Percentiles rank a stretch among this genome's conserved stretches.
These are phyloP conservation scores for Talaromyces proteolyticus DNA, from an alignment of 495 filamentous ascomycete genomes.

Conservation along the genomic window DNA sequence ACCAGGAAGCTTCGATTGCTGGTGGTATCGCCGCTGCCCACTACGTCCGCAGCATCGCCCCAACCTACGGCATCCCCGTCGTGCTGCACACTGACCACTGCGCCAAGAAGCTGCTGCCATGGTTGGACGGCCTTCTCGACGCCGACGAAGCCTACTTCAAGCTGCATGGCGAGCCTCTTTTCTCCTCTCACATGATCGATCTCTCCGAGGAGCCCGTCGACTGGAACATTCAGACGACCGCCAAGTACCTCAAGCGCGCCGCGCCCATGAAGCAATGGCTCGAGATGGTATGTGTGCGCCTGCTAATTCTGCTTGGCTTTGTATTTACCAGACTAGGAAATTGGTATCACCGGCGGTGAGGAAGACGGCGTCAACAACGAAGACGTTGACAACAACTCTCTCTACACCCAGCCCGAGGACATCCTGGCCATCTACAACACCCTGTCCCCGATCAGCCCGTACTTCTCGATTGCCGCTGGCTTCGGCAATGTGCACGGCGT, in stretches of 20 bases:
- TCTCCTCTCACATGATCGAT: constrained; percentile 97
- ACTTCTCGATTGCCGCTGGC: constrained; percentile 96
- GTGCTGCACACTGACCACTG: constrained; percentile 92
- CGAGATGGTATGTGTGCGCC: constrained; percentile 70
- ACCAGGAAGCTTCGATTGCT: constrained; percentile 82
- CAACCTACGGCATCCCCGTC: constrained; percentile 84
- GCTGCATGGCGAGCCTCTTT: constrained; percentile 84
- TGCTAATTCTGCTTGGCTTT: neutral
- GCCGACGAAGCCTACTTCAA: constrained; percentile 92
- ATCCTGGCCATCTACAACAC: constrained; percentile 84
- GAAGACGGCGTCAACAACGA: constrained; percentile 61
- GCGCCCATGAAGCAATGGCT: constrained; percentile 97
- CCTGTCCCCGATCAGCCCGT: constrained; percentile 73
- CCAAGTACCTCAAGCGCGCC: constrained; percentile 82
- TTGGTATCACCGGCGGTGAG: constrained; percentile 83
- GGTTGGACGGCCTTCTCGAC: constrained; percentile 94
- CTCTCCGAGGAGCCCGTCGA: constrained; percentile 82
- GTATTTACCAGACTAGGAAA: constrained; percentile 51
- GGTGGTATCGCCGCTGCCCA: constrained; percentile 85
- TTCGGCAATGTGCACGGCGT: constrained; percentile 99
- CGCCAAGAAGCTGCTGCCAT: constrained; percentile 89
- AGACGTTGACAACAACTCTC: constrained; percentile 83
- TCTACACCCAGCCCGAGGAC: constrained; percentile 97
- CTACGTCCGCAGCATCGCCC: constrained; percentile 87
- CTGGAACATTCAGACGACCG: constrained; percentile 86